phyloP scores from a whole-genome alignment of 2,329 filamentous ascomycete genomes.

The Penicillium thymicola region DNA sequence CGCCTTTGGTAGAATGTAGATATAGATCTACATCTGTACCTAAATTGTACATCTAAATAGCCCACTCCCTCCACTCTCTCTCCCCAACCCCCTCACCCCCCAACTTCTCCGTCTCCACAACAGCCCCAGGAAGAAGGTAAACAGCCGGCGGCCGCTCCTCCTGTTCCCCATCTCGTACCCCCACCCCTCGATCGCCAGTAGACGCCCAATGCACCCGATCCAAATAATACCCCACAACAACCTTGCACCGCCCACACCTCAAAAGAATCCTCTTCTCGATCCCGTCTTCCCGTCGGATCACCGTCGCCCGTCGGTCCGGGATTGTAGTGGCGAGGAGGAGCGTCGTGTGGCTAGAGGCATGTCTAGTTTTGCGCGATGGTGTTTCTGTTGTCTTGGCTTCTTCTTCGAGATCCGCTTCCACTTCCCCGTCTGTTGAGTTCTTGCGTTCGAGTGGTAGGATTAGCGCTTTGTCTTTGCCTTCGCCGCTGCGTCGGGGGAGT shows the following conservation, averaged over 20 bases:
- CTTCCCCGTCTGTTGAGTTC: conserved; percentile 13
- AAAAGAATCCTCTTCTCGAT: conserved; percentile 64
- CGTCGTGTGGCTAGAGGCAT: conserved; percentile 39
- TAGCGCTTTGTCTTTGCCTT: conserved; percentile 52
- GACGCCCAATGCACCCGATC: conserved; percentile 49
- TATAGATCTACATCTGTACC: background rate
- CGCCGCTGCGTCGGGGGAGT: conserved; percentile 52
- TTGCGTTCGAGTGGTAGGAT: conserved; percentile 53
- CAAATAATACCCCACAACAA: conserved; percentile 62
- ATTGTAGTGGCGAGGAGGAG: conserved; percentile 52
- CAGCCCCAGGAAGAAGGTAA: conserved; percentile 59
- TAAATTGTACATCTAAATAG: background rate
- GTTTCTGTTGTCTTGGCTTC: conserved; percentile 18
- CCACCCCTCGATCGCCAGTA: conserved; percentile 8
- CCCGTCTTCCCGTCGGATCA: conserved; percentile 58
- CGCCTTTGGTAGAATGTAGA: background rate
- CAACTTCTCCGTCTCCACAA: conserved; percentile 59
- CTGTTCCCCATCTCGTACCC: conserved; percentile 13
- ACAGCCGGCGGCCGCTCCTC: conserved; percentile 46
- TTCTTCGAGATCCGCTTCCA: conserved; percentile 17
- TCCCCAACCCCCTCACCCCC: conserved; percentile 32
- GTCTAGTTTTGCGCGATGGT: conserved; percentile 5
- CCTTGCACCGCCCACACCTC: conserved; percentile 59
- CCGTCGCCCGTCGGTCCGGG: conserved; percentile 47
- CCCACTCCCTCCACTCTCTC: conserved; percentile 38